These are phyloP conservation scores for Nidularia sp. DNA, from an alignment of 768 basidiomycete species.

Conservation along the genomic window DNA sequence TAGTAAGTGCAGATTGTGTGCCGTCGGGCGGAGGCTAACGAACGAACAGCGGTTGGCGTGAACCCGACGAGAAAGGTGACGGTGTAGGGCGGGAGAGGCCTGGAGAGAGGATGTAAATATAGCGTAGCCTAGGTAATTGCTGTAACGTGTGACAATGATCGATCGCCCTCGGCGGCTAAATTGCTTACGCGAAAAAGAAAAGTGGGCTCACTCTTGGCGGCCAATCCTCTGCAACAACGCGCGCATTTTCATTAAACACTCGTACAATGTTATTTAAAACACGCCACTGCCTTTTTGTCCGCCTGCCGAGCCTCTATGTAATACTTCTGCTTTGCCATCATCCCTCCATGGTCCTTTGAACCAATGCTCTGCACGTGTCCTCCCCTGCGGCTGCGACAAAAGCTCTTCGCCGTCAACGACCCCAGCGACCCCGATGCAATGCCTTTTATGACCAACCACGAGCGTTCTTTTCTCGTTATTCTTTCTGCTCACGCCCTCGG, in stretches of 20 bases:
- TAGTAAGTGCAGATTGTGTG: conserved; percentile 13
- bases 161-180: too few species aligned
- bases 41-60: conserved; percentile 20
- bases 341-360: not conserved
- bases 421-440: conserved; percentile 4
- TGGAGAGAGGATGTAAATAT: not conserved
- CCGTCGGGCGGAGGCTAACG: not conserved
- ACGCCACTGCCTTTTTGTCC: conserved; percentile 12
- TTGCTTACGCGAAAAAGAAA: conserved; percentile 27
- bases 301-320: too few species aligned
- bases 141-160: not conserved
- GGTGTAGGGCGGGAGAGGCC: not conserved
- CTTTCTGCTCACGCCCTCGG: conserved; percentile 27
- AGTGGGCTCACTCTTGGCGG: conserved; percentile 32
- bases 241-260: not conserved
- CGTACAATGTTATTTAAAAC: conserved; percentile 13
- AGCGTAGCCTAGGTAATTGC: not conserved
- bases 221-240: not conserved
- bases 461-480: conserved; percentile 21
- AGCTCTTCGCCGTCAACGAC: conserved; percentile 2
- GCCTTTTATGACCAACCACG: not conserved
- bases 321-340: too few species aligned
- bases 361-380: not conserved
- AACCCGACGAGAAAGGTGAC: conserved; percentile 15
- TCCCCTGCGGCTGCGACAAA: not conserved